Conservation (phyloP, 73 alveolate species). For the Paramecium biaurelia region DNA sequence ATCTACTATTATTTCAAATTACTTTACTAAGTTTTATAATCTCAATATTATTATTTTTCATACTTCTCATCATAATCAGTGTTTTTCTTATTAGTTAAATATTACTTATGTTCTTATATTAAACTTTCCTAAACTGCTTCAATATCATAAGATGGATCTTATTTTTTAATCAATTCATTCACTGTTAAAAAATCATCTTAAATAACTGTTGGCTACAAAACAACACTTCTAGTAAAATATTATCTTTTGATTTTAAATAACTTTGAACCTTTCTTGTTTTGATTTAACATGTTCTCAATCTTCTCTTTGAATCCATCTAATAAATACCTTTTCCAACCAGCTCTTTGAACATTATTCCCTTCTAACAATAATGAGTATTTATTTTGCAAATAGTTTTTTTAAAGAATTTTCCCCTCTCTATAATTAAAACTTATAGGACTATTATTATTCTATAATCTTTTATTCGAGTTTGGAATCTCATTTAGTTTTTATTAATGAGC, state of each 20-base stretch:
- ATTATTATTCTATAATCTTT: background rate
- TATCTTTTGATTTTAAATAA: background rate
- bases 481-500: background rate
- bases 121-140: background rate
- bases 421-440: background rate
- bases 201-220: background rate
- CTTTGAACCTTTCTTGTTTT: background rate
- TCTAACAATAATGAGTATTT: background rate
- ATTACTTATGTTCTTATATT: background rate
- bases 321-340: constrained; percentile 38
- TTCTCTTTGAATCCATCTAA: constrained; percentile 14
- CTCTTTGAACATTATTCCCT: constrained; percentile 13
- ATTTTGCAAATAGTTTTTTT: background rate
- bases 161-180: background rate
- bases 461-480: background rate
- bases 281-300: background rate
- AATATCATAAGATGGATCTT: background rate
- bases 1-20: constrained; percentile 39
- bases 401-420: background rate
- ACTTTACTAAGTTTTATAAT: constrained; percentile 1
- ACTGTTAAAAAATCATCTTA: constrained; percentile 15
- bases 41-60: constrained; percentile 19
- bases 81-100: background rate
- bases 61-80: constrained; percentile 50
- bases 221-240: background rate